phyloP scores from a whole-genome alignment of 1,284 basidiomycete genomes.

The Cronartium quercuum region DNA sequence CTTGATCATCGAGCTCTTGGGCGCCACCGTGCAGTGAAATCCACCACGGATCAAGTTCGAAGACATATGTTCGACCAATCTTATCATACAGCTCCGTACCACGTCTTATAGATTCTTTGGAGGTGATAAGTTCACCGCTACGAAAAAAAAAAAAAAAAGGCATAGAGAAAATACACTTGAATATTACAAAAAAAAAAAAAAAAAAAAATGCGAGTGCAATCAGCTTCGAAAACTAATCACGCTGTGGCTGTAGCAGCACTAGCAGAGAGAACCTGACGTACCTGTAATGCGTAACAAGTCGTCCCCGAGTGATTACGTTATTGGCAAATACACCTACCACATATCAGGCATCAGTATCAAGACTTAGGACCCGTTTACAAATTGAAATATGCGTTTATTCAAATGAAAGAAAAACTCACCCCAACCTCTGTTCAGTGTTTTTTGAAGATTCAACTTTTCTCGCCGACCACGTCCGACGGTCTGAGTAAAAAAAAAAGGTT shows the following conservation, averaged over 20 bases:
- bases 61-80: slow-evolving; percentile 24
- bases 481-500: slow-evolving; percentile 4
- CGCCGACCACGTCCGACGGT: slow-evolving; percentile 30
- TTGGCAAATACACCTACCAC: slow-evolving; percentile 27
- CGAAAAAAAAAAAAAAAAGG: not conserved
- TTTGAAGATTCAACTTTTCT: slow-evolving; percentile 26
- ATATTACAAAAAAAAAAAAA: not conserved
- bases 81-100: slow-evolving; percentile 13
- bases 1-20: not conserved
- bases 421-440: slow-evolving; percentile 31
- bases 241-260: too few species aligned
- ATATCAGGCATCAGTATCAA: not conserved
- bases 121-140: slow-evolving; percentile 32
- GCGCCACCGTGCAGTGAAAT: not conserved
- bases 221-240: not conserved
- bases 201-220: not conserved
- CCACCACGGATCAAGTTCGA: slow-evolving; percentile 38
- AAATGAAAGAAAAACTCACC: slow-evolving; percentile 1
- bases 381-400: not conserved
- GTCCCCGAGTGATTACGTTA: slow-evolving; percentile 6
- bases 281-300: slow-evolving; percentile 33
- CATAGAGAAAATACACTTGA: not conserved
- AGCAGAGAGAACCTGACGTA: not conserved
- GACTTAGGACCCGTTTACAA: not conserved
- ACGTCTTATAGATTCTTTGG: not conserved